Conservation (phyloP, 1,284 basidiomycete species). For the Cutaneotrichosporon sp. region DNA sequence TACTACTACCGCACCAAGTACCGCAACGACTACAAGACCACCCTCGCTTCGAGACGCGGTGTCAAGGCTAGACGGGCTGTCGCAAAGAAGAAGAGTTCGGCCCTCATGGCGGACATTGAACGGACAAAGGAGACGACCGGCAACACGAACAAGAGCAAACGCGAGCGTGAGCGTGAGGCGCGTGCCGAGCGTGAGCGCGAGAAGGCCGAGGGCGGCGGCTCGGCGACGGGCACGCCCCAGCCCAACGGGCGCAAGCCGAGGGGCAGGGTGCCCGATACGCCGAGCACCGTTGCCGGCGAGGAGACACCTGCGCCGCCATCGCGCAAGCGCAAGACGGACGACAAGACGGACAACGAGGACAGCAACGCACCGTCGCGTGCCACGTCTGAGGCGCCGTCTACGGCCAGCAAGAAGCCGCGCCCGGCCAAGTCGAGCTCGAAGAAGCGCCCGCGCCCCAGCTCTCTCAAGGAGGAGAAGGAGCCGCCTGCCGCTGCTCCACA, state of each 20-base stretch:
- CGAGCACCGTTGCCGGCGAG: conserved; percentile 7
- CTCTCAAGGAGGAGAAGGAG: conserved; percentile 23
- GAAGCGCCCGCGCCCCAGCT: conserved; percentile 44
- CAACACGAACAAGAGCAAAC: conserved; percentile 5
- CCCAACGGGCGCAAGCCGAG: conserved; percentile 15
- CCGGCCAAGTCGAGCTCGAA: conserved; percentile 29
- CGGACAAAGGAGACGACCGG: conserved; percentile 34
- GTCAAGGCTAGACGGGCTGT: conserved; percentile 58
- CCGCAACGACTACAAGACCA: conserved; percentile 74
- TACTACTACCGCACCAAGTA: conserved; percentile 98
- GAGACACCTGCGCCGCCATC: conserved; percentile 11
- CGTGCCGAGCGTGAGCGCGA: conserved; percentile 8
- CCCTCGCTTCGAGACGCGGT: conserved; percentile 59
- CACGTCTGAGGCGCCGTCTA: conserved; percentile 33
- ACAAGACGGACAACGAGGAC: conserved; percentile 12
- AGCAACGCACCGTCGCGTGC: conserved; percentile 32
- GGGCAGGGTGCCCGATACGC: conserved; percentile 1
- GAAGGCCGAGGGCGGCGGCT: neutral
- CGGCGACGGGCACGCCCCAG: conserved; percentile 11
- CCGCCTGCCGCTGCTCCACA: neutral
- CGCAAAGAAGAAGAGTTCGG: conserved; percentile 45
- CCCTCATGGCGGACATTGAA: conserved; percentile 44
- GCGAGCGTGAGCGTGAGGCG: conserved; percentile 14
- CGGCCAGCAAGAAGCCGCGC: conserved; percentile 33
- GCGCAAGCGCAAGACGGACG: conserved; percentile 21